Evolutionary conservation across 78 protist species (phyloP), one percentile per base, ranked within the genome.

Genomic region (Corallochytrium limacisporum): DNA sequence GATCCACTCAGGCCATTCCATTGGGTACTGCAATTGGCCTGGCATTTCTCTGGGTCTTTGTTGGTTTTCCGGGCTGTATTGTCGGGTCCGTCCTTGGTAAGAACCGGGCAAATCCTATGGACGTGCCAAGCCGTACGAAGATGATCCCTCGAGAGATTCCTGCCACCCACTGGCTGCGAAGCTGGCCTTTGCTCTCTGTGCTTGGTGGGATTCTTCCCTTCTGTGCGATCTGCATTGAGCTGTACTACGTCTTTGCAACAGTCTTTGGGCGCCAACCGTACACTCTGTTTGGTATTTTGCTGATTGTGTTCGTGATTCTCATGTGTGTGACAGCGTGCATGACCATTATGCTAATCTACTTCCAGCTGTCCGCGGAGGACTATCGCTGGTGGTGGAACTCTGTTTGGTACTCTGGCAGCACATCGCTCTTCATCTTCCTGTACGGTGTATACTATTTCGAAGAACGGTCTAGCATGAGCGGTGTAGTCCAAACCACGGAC

Each of bases 331-430:
- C 94, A 7, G 72, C 96, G 8, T 95, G 91, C 83, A 82, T 95
- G 67, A 83, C 95, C 15, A 73, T 92, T 15, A 86, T 92, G 32
- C 74, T 92, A 35, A 90, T 94, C 7, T 95, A 95, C 81, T 85
- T 91, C 90, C 94, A 88, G 72, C 80, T 95, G 28, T 67, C 92
- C 40, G 53, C 56, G 67, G 98, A 92, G 80, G 97, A 95, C 76
- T 85, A 92, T 55, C 69, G 89, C 36, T 91, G 94, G 95, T 91
- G 98, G 98, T 84, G 93, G 95, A 61, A 71, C 24, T 76, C 91
- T 9, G 43, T 93, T 22, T 4, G 32, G 7, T 18, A 18, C 7
- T 43, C 44, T 35, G 68, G 90, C 6, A 69, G 81, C 32, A 90
- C 96, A 4, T 90, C 86, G 50, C 24, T 85, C 26, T 89, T 88